Evolutionary conservation across 352 stramenopile species (phyloP).

Genomic region (Plasmopara viticola): DNA sequence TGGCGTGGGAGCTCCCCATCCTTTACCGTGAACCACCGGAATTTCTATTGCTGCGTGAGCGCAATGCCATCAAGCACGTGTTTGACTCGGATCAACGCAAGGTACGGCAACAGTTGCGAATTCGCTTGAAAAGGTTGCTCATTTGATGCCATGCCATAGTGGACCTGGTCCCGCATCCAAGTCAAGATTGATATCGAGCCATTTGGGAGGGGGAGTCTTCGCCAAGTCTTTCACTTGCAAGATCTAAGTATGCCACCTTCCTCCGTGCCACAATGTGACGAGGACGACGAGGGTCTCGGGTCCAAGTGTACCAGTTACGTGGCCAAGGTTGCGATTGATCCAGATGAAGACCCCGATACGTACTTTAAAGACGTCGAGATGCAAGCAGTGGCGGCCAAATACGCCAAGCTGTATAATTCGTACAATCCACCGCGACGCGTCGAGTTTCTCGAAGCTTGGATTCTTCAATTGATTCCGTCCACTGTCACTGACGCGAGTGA

Average conservation of each 20-base stretch:
- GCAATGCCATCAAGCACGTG: constrained; percentile 72
- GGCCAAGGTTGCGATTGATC: constrained; percentile 75
- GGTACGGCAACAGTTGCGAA: constrained; percentile 16
- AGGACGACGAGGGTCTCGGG: constrained; percentile 20
- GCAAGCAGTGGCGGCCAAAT: constrained; percentile 76
- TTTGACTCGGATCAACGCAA: constrained; percentile 69
- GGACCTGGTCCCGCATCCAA: constrained; percentile 62
- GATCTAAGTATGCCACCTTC: constrained; percentile 40
- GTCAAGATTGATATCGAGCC: constrained; percentile 67
- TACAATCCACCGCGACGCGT: constrained; percentile 73
- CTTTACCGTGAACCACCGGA: constrained; percentile 60
- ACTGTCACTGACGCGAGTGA: constrained; percentile 18
- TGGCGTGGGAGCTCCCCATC: constrained; percentile 43
- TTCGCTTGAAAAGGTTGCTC: neutral
- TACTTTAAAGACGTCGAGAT: constrained; percentile 86
- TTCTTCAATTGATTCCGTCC: constrained; percentile 55
- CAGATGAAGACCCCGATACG: constrained; percentile 71
- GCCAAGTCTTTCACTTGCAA: constrained; percentile 68
- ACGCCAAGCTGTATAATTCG: constrained; percentile 73
- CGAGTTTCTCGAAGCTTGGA: constrained; percentile 72
- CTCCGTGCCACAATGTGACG: constrained; percentile 7
- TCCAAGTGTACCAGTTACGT: constrained; percentile 49
- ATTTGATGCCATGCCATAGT: constrained; percentile 22
- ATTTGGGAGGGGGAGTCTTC: constrained; percentile 52
- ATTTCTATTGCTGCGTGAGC: constrained; percentile 49